Conservation (phyloP, 257 asterid species). For the Jasminum sambac region DNA sequence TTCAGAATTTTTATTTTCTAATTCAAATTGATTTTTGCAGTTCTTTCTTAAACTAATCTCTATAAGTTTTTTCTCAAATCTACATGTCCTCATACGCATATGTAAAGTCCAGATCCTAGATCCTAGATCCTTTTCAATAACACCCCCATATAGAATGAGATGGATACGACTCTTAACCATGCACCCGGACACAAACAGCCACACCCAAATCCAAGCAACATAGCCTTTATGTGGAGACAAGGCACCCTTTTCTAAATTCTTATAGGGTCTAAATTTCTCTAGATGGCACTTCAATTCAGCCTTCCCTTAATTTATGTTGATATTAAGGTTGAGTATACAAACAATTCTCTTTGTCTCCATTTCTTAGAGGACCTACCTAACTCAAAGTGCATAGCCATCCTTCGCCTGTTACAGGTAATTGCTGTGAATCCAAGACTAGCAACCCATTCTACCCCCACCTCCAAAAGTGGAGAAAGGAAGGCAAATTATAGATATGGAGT, state of each 20-base stretch:
- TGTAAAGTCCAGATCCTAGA: too few species aligned
- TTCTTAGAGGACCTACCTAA: background rate
- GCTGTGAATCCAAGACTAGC: background rate
- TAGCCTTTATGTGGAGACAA: background rate
- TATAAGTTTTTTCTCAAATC: too few species aligned
- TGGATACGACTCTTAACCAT: too few species aligned
- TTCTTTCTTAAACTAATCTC: too few species aligned
- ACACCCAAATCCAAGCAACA: too few species aligned
- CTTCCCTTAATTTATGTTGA: background rate
- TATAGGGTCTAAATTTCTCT: background rate
- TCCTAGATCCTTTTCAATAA: too few species aligned
- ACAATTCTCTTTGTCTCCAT: slow-evolving; percentile 1
- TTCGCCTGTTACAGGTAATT: background rate
- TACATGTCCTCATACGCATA: too few species aligned
- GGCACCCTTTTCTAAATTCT: background rate
- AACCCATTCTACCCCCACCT: background rate
- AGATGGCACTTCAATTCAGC: background rate
- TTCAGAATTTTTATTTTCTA: too few species aligned
- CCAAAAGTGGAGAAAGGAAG: background rate
- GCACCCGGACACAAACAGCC: too few species aligned
- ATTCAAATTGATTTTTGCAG: too few species aligned
- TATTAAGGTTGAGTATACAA: background rate
- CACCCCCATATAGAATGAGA: too few species aligned
- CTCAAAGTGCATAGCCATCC: background rate
- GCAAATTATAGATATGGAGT: background rate